These are phyloP conservation scores for Forsythia suspensa DNA, from an alignment of 257 asterid species.

Conservation along the genomic window DNA sequence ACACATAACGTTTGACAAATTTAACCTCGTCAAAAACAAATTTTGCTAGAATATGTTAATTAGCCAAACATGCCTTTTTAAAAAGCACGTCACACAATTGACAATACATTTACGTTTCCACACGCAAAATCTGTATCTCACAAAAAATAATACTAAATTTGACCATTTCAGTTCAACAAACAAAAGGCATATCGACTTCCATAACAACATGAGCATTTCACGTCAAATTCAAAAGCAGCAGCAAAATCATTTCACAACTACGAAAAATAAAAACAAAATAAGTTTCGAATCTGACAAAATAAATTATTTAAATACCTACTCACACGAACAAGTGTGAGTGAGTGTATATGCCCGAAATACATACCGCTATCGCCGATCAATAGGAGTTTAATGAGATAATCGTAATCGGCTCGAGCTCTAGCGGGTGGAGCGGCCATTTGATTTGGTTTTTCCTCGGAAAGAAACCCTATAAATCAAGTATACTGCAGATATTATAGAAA, in stretches of 20 bases:
- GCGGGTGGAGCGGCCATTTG: conserved; percentile 74
- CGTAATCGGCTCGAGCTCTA: conserved; percentile 78
- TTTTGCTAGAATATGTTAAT: background rate
- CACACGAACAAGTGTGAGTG: background rate
- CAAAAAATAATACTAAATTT: background rate
- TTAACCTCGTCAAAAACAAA: background rate
- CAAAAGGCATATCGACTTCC: background rate
- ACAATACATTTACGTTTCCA: background rate
- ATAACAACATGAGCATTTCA: conserved; percentile 3
- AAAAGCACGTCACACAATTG: background rate
- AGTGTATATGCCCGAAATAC: background rate
- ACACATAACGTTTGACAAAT: background rate
- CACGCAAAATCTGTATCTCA: background rate
- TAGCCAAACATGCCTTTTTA: background rate
- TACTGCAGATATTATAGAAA: conserved; percentile 11
- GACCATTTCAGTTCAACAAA: background rate
- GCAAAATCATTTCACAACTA: conserved; percentile 14
- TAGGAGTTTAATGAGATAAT: conserved; percentile 67
- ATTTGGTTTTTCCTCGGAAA: conserved; percentile 33
- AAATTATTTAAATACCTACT: background rate
- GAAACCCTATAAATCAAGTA: conserved; percentile 38
- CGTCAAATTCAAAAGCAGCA: conserved; percentile 26
- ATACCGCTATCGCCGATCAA: conserved; percentile 80
- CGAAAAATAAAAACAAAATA: background rate
- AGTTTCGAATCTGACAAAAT: too few relatives aligned